phyloP scores from a whole-genome alignment of 2,329 filamentous ascomycete genomes.

The Cladophialophora yegresii region DNA sequence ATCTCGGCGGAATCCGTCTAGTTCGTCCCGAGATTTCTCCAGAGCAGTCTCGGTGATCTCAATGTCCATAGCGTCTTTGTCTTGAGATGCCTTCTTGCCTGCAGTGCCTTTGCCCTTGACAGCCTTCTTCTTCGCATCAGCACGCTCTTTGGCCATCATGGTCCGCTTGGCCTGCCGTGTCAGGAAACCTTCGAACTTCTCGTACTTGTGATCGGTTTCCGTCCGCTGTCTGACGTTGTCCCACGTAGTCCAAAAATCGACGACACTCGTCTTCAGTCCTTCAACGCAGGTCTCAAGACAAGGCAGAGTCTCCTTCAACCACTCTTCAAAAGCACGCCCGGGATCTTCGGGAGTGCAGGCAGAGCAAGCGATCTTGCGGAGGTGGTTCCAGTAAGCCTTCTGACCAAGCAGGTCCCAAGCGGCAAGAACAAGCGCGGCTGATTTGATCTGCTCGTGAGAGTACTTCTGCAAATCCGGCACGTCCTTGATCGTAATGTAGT shows the following conservation, averaged over 20 bases:
- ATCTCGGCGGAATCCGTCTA: not conserved
- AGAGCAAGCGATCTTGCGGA: slow-evolving; percentile 56
- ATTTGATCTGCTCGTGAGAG: slow-evolving; percentile 49
- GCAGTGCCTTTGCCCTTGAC: not conserved
- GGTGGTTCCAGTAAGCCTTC: slow-evolving; percentile 51
- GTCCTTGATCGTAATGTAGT: slow-evolving; percentile 51
- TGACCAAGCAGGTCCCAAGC: slow-evolving; percentile 54
- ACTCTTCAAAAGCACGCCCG: slow-evolving; percentile 56
- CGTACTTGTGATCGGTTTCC: not conserved
- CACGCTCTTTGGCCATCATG: not conserved
- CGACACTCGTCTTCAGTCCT: not conserved
- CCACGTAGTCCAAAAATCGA: slow-evolving; percentile 26
- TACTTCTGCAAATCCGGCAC: slow-evolving; percentile 45
- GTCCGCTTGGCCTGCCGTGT: slow-evolving; percentile 6
- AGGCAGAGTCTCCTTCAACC: slow-evolving; percentile 52
- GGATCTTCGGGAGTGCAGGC: slow-evolving; percentile 45
- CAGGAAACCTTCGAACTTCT: slow-evolving; percentile 20
- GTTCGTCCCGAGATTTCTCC: slow-evolving; percentile 28
- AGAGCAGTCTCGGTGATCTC: not conserved
- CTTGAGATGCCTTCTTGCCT: not conserved
- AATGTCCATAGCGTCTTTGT: not conserved
- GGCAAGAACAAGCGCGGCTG: slow-evolving; percentile 59
- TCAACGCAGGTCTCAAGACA: slow-evolving; percentile 40
- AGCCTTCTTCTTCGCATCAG: slow-evolving; percentile 1
- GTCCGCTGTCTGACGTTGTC: slow-evolving; percentile 11